Evolutionary conservation across 2,329 filamentous ascomycete genomes (phyloP).

Genomic region (Cercospora sp.): DNA sequence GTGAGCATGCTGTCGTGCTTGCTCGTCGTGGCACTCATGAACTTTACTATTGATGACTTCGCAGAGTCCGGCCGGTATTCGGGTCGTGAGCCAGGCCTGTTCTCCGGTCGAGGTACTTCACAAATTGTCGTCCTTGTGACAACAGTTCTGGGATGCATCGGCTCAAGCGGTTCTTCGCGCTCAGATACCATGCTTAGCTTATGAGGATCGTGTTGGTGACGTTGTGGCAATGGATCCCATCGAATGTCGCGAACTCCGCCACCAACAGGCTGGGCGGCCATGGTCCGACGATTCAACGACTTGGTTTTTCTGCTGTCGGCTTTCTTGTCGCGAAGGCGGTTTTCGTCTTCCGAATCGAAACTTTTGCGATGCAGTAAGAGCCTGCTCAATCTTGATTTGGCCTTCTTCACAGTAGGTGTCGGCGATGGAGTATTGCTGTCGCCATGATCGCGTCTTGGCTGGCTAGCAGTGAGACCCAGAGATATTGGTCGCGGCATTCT

Average conservation of each 20-base stretch:
- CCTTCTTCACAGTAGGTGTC: slow-evolving; percentile 6
- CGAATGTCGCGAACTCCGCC: slow-evolving; percentile 3
- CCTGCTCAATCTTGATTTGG: slow-evolving; percentile 6
- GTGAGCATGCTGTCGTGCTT: slow-evolving; percentile 14
- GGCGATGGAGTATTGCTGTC: neutral
- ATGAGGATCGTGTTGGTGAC: slow-evolving; percentile 5
- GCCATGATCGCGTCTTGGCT: neutral
- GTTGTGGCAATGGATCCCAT: slow-evolving; percentile 8
- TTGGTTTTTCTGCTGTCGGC: neutral
- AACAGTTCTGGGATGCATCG: neutral
- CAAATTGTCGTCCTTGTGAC: neutral
- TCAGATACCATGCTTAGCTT: slow-evolving; percentile 16
- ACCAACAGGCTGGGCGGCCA: slow-evolving; percentile 1
- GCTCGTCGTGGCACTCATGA: neutral
- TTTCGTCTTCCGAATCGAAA: neutral
- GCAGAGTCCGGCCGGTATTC: slow-evolving; percentile 7
- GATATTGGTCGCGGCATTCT: slow-evolving; percentile 9
- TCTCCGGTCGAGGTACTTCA: neutral
- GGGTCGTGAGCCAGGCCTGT: neutral
- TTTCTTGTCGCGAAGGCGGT: neutral
- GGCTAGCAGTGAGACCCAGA: neutral
- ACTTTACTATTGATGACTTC: neutral
- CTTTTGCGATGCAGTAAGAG: slow-evolving; percentile 8
- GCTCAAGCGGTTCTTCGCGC: slow-evolving; percentile 6
- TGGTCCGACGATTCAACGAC: slow-evolving; percentile 6